phyloP scores from a whole-genome alignment of 257 asterid species.

The Solanum clarkiae region DNA sequence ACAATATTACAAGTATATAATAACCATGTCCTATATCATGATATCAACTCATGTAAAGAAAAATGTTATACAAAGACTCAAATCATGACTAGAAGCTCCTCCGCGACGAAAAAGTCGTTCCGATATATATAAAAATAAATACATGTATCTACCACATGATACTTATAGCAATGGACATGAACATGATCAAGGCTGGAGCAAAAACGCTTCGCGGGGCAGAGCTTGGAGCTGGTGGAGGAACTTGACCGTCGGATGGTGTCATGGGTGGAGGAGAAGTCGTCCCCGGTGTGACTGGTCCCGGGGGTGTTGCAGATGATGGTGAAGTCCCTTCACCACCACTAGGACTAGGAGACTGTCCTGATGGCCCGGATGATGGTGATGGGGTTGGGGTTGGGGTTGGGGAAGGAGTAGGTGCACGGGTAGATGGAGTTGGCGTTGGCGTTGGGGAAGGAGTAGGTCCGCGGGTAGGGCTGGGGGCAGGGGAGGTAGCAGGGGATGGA shows the following conservation, averaged over 20 bases:
- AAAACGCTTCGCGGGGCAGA: conserved; percentile 9
- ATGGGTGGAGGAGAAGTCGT: neutral
- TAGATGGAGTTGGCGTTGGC: neutral
- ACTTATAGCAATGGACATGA: conserved; percentile 9
- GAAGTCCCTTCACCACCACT: conserved; percentile 1
- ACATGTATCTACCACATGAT: conserved; percentile 18
- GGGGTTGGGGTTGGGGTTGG: conserved; percentile 5
- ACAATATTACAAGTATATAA: neutral
- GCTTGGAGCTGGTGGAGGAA: conserved; percentile 21
- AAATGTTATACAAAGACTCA: conserved; percentile 1
- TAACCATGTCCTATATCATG: neutral
- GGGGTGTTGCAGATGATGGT: conserved; percentile 5
- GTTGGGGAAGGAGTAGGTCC: neutral
- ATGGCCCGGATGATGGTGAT: conserved; percentile 1
- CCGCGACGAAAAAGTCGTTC: neutral
- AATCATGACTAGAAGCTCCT: neutral
- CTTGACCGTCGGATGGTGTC: neutral
- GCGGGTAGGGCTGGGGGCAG: neutral
- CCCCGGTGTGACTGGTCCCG: neutral
- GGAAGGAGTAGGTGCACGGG: neutral
- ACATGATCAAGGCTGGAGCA: conserved; percentile 1
- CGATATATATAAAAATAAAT: neutral
- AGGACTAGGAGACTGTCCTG: conserved; percentile 7
- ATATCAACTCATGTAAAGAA: neutral
- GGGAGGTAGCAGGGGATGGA: conserved; percentile 5